Percentiles rank a stretch among this genome's conserved stretches.
Evolutionary conservation across 2,329 filamentous ascomycete species (phyloP).

Genomic region (Nemania sp.): DNA sequence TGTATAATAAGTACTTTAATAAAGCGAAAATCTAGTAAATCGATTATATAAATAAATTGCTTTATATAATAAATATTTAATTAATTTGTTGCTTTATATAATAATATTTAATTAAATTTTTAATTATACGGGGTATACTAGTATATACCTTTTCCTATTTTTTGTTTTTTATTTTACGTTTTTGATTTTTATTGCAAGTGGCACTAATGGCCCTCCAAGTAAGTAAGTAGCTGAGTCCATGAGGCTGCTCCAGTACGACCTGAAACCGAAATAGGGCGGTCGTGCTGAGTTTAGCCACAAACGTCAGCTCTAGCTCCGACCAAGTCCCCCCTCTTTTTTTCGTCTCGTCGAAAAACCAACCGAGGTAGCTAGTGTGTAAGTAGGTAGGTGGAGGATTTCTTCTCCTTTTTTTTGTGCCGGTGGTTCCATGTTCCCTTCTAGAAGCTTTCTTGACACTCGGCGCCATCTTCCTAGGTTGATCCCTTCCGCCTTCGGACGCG

Average conservation of each 20-base stretch:
- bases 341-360: background rate
- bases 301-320: slow-evolving; percentile 17
- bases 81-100: too few species aligned
- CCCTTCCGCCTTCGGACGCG: slow-evolving; percentile 1
- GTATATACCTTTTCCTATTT: too few species aligned
- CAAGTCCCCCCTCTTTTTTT: slow-evolving; percentile 16
- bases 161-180: too few species aligned
- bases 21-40: too few species aligned
- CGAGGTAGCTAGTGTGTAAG: background rate
- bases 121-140: too few species aligned
- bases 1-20: too few species aligned
- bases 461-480: slow-evolving; percentile 13
- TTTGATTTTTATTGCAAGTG: too few species aligned
- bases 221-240: slow-evolving; percentile 16
- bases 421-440: slow-evolving; percentile 21
- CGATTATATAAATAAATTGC: too few species aligned
- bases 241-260: slow-evolving; percentile 24
- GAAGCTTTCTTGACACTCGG: slow-evolving; percentile 16
- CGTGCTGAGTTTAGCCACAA: slow-evolving; percentile 22
- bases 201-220: too few species aligned
- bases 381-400: background rate
- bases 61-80: too few species aligned
- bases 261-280: slow-evolving; percentile 26
- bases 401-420: background rate
- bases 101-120: too few species aligned